Evolutionary conservation across 1,284 basidiomycete genomes (phyloP), one percentile per base, ranked within the genome.

Genomic region (Polyporus tsugae): DNA sequence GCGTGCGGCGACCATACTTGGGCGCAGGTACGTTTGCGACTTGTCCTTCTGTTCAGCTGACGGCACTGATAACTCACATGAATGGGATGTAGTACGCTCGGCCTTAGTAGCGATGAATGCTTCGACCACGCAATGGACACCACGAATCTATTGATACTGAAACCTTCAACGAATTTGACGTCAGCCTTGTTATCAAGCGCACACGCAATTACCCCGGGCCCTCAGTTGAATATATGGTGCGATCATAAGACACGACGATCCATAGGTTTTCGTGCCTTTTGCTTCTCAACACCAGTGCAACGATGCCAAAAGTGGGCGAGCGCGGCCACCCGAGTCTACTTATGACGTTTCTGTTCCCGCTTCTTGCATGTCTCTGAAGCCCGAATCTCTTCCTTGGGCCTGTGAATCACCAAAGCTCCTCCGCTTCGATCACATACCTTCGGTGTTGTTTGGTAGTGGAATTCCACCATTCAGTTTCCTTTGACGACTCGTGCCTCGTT

Each of bases 1-100:
- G 46, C 46, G 46, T 49, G 46, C 22, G 22, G 46, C 22, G 46
- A 22, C 46, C 22, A 49, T 25, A 46, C n/a, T 19, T 49, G 46
- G 46, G 25, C 29, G 35, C 53, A 35, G 33, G 29, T 55, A 35
- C 53, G 53, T 55, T 58, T n/a, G 35, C 57, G 15, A 36, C 25
- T 17, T n/a, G 6, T 52, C 22, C 60, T 33, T 61, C 60, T 61
- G 42, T 44, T 29, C 60, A 44, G 60, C 41, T 61, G 60, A 61
- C 60, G 41, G 19, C 29, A 36, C 36, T 35, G 61, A 62, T 52
- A 36, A 15, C 46, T 52, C n/a, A 61, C 60, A 49, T 49, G 52
- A 17, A 55, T 25, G 6, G 29, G 52, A 55, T 19, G 6, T 35
- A 55, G 52, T 6, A 35, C 29, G 52, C 52, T 33, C 52, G 52